Evolutionary conservation across 2,329 filamentous ascomycete species (phyloP), one percentile per base, ranked within the genome.

Genomic region (Dothidotthia symphoricarpi): DNA sequence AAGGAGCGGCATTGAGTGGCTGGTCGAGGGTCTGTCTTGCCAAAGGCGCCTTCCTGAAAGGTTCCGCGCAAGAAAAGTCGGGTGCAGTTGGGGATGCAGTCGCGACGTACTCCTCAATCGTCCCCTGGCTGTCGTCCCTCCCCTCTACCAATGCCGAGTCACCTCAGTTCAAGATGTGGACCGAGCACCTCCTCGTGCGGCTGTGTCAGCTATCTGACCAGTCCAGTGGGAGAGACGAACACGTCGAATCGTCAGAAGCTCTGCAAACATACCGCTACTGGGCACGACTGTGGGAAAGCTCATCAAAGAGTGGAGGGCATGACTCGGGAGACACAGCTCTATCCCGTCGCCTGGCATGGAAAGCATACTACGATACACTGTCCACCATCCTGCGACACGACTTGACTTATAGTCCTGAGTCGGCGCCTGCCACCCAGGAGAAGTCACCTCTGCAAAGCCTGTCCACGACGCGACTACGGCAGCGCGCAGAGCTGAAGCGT

Each of bases 11-110:
- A 16, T 67, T 80, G 11, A 78, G 80, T 2, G 80, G 83, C 59
- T 96, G 88, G 88, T 88, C 88, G 2, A 83, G 81, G 48, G 85
- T 93, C 14, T 94, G 88, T 67, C 78, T 85, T 17, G 73, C 93
- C 37, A 94, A 91, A 65, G 81, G 82, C 14, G 79, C 82, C 31
- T 94, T 88, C 61, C 76, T 95, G 33, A 85, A 83, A 63, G 87
- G 72, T 34, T 66, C 67, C 31, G 69, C 72, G 1, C 72, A 74
- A 43, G 71, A 71, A 31, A 67, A 64, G 42, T 65, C 64, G 14
- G 63, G 66, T 7, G 60, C 62, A 9, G 43, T 61, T 14, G 49
- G 63, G n/a, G 81, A 85, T 38, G 86, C 86, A 1, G 69, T 88
- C 12, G 70, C 73, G 26, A 78, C 83, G 2, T 88, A 87, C 53